phyloP scores from a whole-genome alignment of 768 basidiomycete species.

The Mycena haematopus region DNA sequence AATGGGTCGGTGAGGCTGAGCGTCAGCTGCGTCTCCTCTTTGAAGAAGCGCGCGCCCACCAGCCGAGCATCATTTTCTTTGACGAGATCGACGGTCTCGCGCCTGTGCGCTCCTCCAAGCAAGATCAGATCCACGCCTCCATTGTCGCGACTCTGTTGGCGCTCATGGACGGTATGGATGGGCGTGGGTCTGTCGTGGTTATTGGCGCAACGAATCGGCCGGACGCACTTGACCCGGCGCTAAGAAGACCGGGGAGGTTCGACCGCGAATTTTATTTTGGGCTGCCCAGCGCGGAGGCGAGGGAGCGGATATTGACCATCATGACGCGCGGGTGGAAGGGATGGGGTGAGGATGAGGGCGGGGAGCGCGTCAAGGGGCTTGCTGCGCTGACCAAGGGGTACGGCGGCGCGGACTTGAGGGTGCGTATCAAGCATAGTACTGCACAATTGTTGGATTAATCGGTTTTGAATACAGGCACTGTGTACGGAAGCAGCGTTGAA shows the following conservation, averaged over 20 bases:
- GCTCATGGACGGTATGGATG: slow-evolving; percentile 99
- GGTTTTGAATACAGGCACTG: slow-evolving; percentile 63
- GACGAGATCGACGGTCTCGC: slow-evolving; percentile 99
- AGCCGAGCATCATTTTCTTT: slow-evolving; percentile 98
- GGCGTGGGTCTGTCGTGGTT: slow-evolving; percentile 94
- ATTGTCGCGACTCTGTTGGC: slow-evolving; percentile 96
- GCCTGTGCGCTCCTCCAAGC: slow-evolving; percentile 97
- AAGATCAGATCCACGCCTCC: slow-evolving; percentile 98
- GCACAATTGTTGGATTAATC: slow-evolving; percentile 12
- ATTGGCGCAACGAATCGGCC: slow-evolving; percentile 98
- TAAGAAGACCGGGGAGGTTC: slow-evolving; percentile 93
- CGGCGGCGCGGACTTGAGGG: slow-evolving; percentile 95
- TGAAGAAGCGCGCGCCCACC: slow-evolving; percentile 91
- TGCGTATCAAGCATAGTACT: slow-evolving; percentile 46
- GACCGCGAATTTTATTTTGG: slow-evolving; percentile 99
- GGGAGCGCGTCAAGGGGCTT: slow-evolving; percentile 55
- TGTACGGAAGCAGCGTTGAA: slow-evolving; percentile 98
- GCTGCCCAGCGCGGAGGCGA: slow-evolving; percentile 80
- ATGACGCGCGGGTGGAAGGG: slow-evolving; percentile 92
- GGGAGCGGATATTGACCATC: slow-evolving; percentile 88
- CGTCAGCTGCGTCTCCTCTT: slow-evolving; percentile 93
- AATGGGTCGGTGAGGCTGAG: slow-evolving; percentile 99
- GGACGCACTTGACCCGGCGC: slow-evolving; percentile 96
- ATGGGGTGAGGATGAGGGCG: slow-evolving; percentile 58
- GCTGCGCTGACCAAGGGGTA: slow-evolving; percentile 96